Evolutionary conservation across 2,329 filamentous ascomycete species (phyloP), one percentile per base, ranked within the genome.

Genomic region (Calcarisporium arbuscula): DNA sequence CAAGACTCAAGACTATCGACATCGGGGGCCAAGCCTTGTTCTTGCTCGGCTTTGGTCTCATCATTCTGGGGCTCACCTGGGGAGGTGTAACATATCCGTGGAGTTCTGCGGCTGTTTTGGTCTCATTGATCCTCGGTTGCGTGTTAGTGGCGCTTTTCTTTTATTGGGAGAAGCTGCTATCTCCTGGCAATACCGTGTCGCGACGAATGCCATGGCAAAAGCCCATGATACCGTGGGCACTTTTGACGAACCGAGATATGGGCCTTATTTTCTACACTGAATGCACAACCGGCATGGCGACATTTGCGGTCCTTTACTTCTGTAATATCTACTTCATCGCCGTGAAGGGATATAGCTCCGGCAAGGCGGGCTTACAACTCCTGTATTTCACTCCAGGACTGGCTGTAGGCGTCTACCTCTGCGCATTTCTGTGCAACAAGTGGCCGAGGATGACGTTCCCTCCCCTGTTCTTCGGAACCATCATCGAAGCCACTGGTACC

Each of bases 321-420:
- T 74, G 80, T 44, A 75, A 74, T 12, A 68, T 83, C 14, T 85
- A 82, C 53, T 84, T 83, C 51, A 72, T 74, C 3, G 57, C 81
- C 12, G 78, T 82, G 5, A 53, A 56, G 46, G 58, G 57, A 42
- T 73, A 72, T 41, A 52, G 43, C 44, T 64, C 59, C 19, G 68
- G 67, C 17, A 49, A 71, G 31, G 67, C 77, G 2, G 77, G 77
- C 4, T 48, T 68, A 1, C 68, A 78, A 38, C 60, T 85, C 9
- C 56, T 83, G 2, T 82, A 72, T 51, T 84, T 79, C 45, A 67
- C 77, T 2, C 79, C 79, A 0, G 80, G 80, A 0, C 57, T 83
- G 8, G 77, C 65, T 53, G 66, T 56, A 2, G 80, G 80, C 26
- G 72, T 73, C 5, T 79, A 72, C 43, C 34, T 65, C 4, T 73